phyloP scores from a whole-genome alignment of 2,329 filamentous ascomycete species.

The Aspergillus felis region DNA sequence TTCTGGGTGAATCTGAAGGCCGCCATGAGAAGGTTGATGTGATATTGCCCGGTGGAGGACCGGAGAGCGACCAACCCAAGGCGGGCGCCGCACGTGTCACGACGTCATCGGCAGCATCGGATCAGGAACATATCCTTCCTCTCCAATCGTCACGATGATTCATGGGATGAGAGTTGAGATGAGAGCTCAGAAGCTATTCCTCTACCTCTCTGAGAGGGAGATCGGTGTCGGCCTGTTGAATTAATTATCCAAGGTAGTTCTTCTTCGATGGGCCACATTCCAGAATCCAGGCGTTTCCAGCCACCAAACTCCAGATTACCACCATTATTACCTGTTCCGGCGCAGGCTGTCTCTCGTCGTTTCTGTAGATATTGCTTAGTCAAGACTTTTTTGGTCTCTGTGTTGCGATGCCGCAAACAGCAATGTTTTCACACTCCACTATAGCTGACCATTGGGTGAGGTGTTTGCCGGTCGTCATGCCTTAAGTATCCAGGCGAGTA shows the following conservation, averaged over 20 bases:
- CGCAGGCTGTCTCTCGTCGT: neutral
- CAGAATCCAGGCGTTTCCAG: neutral
- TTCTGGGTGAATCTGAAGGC: constrained; percentile 7
- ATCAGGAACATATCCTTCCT: neutral
- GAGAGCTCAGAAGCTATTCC: no score
- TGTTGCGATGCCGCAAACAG: constrained; percentile 2
- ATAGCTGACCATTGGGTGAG: neutral
- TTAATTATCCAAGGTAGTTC: neutral
- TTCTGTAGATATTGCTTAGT: neutral
- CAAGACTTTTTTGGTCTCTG: neutral
- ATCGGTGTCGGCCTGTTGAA: neutral
- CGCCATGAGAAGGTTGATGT: neutral
- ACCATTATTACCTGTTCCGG: neutral
- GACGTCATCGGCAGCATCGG: constrained; percentile 15
- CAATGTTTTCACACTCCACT: neutral
- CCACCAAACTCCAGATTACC: neutral
- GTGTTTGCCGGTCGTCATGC: neutral
- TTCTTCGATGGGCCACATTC: neutral
- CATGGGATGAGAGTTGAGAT: no score
- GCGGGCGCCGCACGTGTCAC: constrained; percentile 19
- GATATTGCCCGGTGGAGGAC: neutral
- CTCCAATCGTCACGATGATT: neutral
- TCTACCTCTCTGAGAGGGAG: no score
- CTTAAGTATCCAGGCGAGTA: neutral
- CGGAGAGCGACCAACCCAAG: neutral